phyloP scores from a whole-genome alignment of 129 eudicot species.

The Ambrosia artemisiifolia region DNA sequence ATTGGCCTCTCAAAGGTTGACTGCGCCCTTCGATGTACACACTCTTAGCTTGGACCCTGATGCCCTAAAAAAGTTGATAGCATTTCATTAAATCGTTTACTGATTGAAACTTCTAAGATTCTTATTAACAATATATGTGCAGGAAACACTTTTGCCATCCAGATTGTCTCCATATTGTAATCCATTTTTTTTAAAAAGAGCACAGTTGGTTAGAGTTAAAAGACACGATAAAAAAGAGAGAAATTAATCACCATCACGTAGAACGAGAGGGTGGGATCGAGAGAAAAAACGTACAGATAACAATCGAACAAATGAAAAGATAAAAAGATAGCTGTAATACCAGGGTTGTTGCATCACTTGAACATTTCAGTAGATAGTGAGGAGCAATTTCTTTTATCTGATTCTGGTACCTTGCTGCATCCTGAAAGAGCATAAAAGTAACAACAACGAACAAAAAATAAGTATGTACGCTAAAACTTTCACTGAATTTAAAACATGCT shows the following conservation, averaged over 20 bases:
- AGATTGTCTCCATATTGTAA: no score
- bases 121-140: no score
- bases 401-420: constrained; percentile 80
- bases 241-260: neutral
- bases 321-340: constrained; percentile 34
- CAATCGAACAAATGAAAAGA: neutral
- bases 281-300: neutral
- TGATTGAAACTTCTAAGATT: constrained; percentile 1
- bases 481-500: neutral
- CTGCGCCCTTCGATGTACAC: constrained; percentile 82
- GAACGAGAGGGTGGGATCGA: neutral
- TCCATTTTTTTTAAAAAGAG: no score
- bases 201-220: no score
- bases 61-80: constrained; percentile 49
- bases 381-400: constrained; percentile 87
- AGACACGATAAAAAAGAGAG: no score
- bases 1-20: constrained; percentile 80
- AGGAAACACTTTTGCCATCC: no score
- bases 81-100: neutral
- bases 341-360: constrained; percentile 97
- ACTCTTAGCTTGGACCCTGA: constrained; percentile 94
- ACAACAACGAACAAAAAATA: neutral
- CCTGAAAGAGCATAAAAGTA: constrained; percentile 41
- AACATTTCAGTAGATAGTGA: constrained; percentile 78
- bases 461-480: neutral